Base-by-base conservation (phyloP, 2,329 filamentous ascomycete genomes). In the Trichoderma sp. region DNA sequence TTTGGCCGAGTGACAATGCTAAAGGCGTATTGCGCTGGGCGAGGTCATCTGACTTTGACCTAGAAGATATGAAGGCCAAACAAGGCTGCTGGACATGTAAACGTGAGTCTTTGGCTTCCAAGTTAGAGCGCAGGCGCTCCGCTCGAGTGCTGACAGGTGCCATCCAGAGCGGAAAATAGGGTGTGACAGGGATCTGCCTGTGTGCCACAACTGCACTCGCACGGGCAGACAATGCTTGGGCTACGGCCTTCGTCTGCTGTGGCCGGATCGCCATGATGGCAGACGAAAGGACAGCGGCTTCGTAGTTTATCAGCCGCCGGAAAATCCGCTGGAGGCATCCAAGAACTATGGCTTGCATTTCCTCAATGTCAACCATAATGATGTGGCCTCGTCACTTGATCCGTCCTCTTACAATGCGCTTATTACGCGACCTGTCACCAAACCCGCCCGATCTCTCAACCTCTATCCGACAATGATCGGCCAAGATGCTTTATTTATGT, bases 221-320 rank as follows among this genome's bases (percentile, higher is more conserved):
- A 80, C 81, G 2, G 77, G 78, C 19, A 77, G 82, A 68, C 67
- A 75, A 68, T 84, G 82, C 71, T 68, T 79, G 64, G 81, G 82
- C 50, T 84, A 84, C 70, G 80, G 78, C 5, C 73, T 83, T 45
- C 81, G 81, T 48, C 78, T 84, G 5, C 76, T 79, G 6, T 84
- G 82, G 82, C 81, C 82, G 9, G 82, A 83, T 69, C 79, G 79
- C 64, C 76, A 77, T n/a, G 81, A 84, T 69, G 81, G 82, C 10
- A 75, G 82, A 48, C 78, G 81, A 7, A 66, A 63, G n/a, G 67
- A 56, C 32, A 67, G 39, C 5, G 68, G 58, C n/a, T 53, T 66
- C 22, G 37, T 67, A 32, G 68, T 70, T 17, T 67, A 70, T 39
- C 22, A 48, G 5, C 64, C 61, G 3, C 42, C 54, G 27, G 52